Evolutionary conservation across 805 yeast species (phyloP).

Genomic region (Ogataea ramenticola): DNA sequence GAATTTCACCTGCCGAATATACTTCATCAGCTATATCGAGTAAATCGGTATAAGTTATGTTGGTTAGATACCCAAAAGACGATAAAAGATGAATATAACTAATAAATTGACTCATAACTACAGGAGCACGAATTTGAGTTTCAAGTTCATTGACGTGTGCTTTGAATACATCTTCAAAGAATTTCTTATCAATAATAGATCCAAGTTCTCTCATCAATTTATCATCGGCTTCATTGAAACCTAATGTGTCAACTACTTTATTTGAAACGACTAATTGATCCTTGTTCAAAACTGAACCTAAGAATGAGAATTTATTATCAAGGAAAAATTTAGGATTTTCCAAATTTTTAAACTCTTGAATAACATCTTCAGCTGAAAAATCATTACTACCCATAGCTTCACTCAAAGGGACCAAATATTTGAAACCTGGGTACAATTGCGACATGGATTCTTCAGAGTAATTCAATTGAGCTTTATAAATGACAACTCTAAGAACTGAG

Average conservation of each 20-base stretch:
- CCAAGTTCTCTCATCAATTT: constrained; percentile 37
- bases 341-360: constrained; percentile 42
- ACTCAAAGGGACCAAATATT: constrained; percentile 31
- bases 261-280: constrained; percentile 38
- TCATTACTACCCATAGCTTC: constrained; percentile 15
- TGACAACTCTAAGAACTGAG: neutral
- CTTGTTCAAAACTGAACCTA: constrained; percentile 75
- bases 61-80: constrained; percentile 34
- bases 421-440: constrained; percentile 21
- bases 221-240: constrained; percentile 36
- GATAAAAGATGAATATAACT: constrained; percentile 39
- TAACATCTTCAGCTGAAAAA: constrained; percentile 30
- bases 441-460: too few relatives aligned
- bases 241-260: constrained; percentile 17
- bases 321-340: constrained; percentile 44
- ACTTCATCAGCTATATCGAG: constrained; percentile 39
- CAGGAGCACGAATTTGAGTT: constrained; percentile 34
- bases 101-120: constrained; percentile 61
- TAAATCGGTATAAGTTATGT: constrained; percentile 43
- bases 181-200: constrained; percentile 38
- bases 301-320: constrained; percentile 49
- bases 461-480: constrained; percentile 9
- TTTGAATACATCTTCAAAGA: constrained; percentile 48
- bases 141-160: constrained; percentile 63
- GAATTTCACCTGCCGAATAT: constrained; percentile 62